Conservation (phyloP, 2,329 filamentous ascomycete species). For the Neopestalotiopsis sp. region DNA sequence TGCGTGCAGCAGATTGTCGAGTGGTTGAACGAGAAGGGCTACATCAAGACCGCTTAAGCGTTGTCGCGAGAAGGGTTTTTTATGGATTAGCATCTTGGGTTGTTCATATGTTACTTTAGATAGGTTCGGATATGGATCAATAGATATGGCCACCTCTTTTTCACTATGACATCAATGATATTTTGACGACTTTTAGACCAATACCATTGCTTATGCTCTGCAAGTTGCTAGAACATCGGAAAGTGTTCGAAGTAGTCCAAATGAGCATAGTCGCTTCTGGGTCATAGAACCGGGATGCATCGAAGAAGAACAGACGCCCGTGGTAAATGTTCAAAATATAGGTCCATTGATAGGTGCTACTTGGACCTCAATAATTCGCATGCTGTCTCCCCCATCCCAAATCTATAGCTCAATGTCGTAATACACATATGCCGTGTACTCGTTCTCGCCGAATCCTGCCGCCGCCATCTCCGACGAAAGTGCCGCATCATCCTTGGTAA, state of each 20-base stretch:
- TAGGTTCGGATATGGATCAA: conserved; percentile 7
- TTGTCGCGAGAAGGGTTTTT: neutral
- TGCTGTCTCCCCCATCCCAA: neutral
- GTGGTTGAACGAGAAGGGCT: conserved; percentile 75
- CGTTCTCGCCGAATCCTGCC: conserved; percentile 72
- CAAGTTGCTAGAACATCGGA: neutral
- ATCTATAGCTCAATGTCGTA: conserved; percentile 84
- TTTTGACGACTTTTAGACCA: neutral
- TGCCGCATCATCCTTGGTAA: conserved; percentile 86
- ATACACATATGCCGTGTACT: conserved; percentile 97
- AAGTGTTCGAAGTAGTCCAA: too few relatives aligned
- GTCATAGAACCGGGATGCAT: neutral
- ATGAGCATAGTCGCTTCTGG: too few relatives aligned
- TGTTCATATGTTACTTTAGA: neutral
- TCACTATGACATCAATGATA: neutral
- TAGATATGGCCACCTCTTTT: neutral
- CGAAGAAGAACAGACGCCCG: neutral
- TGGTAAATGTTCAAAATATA: neutral
- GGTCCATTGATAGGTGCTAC: neutral
- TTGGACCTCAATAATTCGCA: neutral
- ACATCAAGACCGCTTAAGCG: conserved; percentile 45
- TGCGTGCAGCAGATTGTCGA: conserved; percentile 83
- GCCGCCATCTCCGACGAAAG: conserved; percentile 84
- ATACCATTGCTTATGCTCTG: neutral
- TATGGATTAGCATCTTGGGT: neutral